phyloP scores from a whole-genome alignment of 1,284 basidiomycete species.

The Heterobasidion annosum region DNA sequence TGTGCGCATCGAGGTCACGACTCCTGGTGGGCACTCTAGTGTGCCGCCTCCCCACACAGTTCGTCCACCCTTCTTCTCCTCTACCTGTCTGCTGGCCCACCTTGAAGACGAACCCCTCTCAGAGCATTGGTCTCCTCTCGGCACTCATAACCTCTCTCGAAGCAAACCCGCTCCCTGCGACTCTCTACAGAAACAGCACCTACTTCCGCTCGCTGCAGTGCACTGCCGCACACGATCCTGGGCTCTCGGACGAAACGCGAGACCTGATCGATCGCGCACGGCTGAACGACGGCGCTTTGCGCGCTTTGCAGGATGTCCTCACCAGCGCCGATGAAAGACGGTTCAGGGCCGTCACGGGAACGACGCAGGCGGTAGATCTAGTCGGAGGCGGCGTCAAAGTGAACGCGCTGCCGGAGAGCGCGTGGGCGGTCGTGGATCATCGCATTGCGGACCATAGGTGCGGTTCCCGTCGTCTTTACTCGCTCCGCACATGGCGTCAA shows the following conservation, averaged over 20 bases:
- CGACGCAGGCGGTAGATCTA: constrained; percentile 55
- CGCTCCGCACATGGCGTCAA: background rate
- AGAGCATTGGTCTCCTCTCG: constrained; percentile 51
- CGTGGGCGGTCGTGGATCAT: constrained; percentile 45
- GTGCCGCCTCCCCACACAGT: constrained; percentile 50
- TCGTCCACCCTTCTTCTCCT: constrained; percentile 7
- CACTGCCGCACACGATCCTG: constrained; percentile 35
- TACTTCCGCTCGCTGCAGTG: constrained; percentile 34
- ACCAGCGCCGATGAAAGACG: constrained; percentile 18
- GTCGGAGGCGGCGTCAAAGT: constrained; percentile 53
- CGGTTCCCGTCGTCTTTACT: constrained; percentile 1
- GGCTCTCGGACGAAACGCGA: constrained; percentile 27
- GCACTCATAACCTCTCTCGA: constrained; percentile 43
- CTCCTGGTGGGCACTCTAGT: constrained; percentile 62
- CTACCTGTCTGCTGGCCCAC: background rate
- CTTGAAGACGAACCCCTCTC: too few relatives aligned
- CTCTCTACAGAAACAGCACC: constrained; percentile 32
- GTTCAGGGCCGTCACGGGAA: constrained; percentile 31
- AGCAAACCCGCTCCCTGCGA: constrained; percentile 29
- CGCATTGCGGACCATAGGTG: constrained; percentile 37
- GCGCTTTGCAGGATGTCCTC: constrained; percentile 28
- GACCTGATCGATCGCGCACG: constrained; percentile 22
- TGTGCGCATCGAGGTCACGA: constrained; percentile 40
- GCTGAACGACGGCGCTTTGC: constrained; percentile 29
- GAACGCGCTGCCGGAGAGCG: constrained; percentile 51